Evolutionary conservation across 2,329 filamentous ascomycete species (phyloP).

Genomic region (Colletotrichum plurivorum): DNA sequence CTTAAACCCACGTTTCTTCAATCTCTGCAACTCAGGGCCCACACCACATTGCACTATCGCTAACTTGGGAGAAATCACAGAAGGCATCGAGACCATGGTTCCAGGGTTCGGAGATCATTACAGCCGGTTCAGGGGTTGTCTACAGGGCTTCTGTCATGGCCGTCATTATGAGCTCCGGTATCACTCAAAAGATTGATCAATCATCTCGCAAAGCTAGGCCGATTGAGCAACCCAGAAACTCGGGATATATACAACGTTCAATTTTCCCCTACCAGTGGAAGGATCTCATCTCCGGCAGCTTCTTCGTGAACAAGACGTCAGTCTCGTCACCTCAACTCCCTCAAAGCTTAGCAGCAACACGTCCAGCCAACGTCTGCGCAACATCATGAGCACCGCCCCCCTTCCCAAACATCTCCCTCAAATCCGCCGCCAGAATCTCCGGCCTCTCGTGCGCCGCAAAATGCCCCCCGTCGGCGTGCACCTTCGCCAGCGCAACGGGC

Average conservation of each 20-base stretch:
- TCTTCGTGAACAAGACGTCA: neutral
- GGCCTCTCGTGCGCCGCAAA: slow-evolving; percentile 74
- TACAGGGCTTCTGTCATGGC: too few relatives aligned
- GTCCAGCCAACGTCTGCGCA: slow-evolving; percentile 42
- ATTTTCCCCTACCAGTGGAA: neutral
- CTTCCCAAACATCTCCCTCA: slow-evolving; percentile 71
- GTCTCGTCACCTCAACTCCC: neutral
- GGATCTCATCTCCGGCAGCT: neutral
- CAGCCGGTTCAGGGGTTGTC: too few relatives aligned
- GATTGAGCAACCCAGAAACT: too few relatives aligned
- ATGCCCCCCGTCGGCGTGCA: slow-evolving; percentile 68
- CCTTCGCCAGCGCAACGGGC: slow-evolving; percentile 69
- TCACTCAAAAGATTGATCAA: too few relatives aligned
- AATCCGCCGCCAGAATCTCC: slow-evolving; percentile 64
- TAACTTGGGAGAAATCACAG: neutral
- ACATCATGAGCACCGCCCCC: slow-evolving; percentile 60
- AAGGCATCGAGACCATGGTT: too few relatives aligned
- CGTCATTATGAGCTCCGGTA: too few relatives aligned
- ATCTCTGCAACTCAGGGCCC: neutral
- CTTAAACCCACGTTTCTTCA: neutral
- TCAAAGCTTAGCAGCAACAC: slow-evolving; percentile 4
- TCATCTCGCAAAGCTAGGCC: too few relatives aligned
- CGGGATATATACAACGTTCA: too few relatives aligned
- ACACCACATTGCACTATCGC: too few relatives aligned
- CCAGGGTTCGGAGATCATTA: too few relatives aligned